Conservation (phyloP, 2,329 filamentous ascomycete species). For the Chalara sp. region DNA sequence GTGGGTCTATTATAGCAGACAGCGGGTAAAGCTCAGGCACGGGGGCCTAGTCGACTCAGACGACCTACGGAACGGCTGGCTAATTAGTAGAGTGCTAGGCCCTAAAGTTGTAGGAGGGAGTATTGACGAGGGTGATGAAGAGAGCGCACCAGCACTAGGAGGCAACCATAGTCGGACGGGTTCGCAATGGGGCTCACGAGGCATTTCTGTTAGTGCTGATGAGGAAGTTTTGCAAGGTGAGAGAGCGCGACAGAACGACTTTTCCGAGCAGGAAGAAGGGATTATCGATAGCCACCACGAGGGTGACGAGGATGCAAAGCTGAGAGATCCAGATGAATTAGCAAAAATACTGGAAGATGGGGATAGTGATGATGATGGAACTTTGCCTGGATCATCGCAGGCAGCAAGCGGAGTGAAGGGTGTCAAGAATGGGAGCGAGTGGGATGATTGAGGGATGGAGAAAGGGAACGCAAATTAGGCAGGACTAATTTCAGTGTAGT, state of each 20-base stretch:
- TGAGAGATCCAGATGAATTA: constrained; percentile 61
- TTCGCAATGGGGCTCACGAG: constrained; percentile 50
- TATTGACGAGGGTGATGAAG: constrained; percentile 19
- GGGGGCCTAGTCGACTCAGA: constrained; percentile 87
- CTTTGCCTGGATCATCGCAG: background rate
- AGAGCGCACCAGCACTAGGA: constrained; percentile 13
- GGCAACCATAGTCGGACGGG: constrained; percentile 4
- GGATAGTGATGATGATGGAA: constrained; percentile 31
- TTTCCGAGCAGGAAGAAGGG: constrained; percentile 35
- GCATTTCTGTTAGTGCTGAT: constrained; percentile 61
- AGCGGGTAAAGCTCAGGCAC: constrained; percentile 85
- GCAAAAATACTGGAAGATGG: constrained; percentile 52
- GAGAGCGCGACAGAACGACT: constrained; percentile 33
- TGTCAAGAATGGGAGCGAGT: constrained; percentile 1
- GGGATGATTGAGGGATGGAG: background rate
- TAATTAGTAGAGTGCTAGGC: constrained; percentile 73
- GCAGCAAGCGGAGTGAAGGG: background rate
- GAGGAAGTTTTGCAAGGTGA: constrained; percentile 50
- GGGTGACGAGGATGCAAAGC: constrained; percentile 56
- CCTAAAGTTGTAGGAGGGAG: constrained; percentile 48
- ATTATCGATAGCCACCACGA: constrained; percentile 34
- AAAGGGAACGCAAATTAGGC: too few species aligned
- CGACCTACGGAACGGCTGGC: constrained; percentile 78
- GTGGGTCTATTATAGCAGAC: constrained; percentile 92
- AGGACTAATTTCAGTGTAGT: too few species aligned